Evolutionary conservation across 164 flowering plant genomes (phyloP).

Genomic region (Hamamelis virginiana): DNA sequence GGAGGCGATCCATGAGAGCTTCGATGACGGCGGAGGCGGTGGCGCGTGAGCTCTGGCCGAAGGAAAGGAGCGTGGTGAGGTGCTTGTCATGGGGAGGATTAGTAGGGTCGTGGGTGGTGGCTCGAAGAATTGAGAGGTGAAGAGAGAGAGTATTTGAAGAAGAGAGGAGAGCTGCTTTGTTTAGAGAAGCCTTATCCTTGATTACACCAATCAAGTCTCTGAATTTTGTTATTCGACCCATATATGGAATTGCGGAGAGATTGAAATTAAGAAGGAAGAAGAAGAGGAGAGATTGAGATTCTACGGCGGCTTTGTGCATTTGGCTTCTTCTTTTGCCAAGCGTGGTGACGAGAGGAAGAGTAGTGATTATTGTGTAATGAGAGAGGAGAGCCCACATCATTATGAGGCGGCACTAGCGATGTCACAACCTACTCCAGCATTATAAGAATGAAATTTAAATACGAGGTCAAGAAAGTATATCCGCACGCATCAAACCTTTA

Average conservation of each 20-base stretch:
- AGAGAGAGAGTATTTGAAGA: constrained; percentile 29
- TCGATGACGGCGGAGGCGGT: constrained; percentile 60
- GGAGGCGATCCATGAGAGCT: constrained; percentile 73
- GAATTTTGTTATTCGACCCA: constrained; percentile 27
- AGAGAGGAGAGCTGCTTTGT: constrained; percentile 62
- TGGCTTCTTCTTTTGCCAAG: too few relatives aligned
- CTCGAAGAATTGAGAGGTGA: constrained; percentile 54
- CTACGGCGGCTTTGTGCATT: too few relatives aligned
- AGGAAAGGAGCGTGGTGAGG: constrained; percentile 48
- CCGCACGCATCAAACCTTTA: too few relatives aligned
- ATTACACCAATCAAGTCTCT: constrained; percentile 46
- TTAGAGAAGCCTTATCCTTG: constrained; percentile 75
- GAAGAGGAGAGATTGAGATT: too few relatives aligned
- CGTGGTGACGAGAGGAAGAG: too few relatives aligned
- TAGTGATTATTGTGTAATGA: too few relatives aligned
- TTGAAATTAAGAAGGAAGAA: neutral
- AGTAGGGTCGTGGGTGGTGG: constrained; percentile 68
- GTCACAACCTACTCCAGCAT: too few relatives aligned
- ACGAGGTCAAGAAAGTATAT: too few relatives aligned
- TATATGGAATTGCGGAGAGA: constrained; percentile 6
- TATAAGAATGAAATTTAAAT: too few relatives aligned
- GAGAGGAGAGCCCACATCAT: too few relatives aligned
- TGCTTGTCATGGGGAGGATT: constrained; percentile 46
- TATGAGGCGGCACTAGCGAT: too few relatives aligned
- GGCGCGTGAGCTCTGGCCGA: constrained; percentile 65